Evolutionary conservation across 192 early-diverging fungal species (phyloP), one percentile per base, ranked within the genome.

Genomic region (Coemansia sp.): DNA sequence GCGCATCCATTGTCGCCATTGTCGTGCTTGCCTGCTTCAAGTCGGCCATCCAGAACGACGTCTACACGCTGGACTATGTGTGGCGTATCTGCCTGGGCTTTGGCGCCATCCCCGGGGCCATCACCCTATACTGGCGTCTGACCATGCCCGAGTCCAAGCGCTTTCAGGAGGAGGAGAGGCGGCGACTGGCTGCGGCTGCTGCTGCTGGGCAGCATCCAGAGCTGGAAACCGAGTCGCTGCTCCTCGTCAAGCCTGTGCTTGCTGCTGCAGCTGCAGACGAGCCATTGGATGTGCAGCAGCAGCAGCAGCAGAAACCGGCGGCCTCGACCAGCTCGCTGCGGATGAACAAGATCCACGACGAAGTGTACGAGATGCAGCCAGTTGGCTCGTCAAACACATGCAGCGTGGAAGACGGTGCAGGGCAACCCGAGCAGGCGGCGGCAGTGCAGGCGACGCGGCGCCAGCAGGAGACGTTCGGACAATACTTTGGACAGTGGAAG

Each of bases 61-160:
- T 76, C 8, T 71, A 84, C 48, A 83, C 86, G 69, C 83, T 97
- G 39, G 95, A 97, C 69, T 89, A 90, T 63, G 96, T 95, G 20
- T 98, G 96, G 96, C 90, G 96, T 56, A 87, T 96, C 64, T 85
- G 92, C 51, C 81, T 95, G 35, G 94, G 92, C 57, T 79, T 95
- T 70, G 94, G 95, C 68, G 88, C 87, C 53, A 68, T 98, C 43
- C 96, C 96, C 8, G 92, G 87, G 39, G 64, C 95, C 4, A 72
- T 83, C 41, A 90, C 96, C n/a, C 86, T 98, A 60, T 98, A 97
- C 85, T 97, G 89, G 86, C 92, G 93, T 56, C 66, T 94, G 51
- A 95, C 93, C 5, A 66, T 66, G 53, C 39, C 48, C 23, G 95
- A 97, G 74, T 94, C 95, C 36, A 92, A 91, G 18, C 91, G 95